Evolutionary conservation across 306 rosid species (phyloP), one percentile per base, ranked within the genome.

Genomic region (Senna siamea): DNA sequence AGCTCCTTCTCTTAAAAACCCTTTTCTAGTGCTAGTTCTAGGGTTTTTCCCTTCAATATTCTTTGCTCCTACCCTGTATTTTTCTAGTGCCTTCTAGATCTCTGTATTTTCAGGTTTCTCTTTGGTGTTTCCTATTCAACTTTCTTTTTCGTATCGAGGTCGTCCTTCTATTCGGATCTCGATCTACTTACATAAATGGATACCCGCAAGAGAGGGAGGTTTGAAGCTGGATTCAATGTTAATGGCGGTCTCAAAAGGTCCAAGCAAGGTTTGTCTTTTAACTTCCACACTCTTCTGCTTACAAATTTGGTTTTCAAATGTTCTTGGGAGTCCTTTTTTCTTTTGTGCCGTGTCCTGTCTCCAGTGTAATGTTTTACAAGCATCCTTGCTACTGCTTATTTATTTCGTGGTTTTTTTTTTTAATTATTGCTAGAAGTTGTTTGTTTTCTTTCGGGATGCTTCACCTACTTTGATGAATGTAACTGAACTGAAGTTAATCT

Each of bases 141-240:
- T 22, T 20, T 22, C 5, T 53, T 4, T 35, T 20, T 19, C 7
- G 2, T 15, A n/a, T 19, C 34, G 51, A 41, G 23, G 17, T 10
- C 2, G 5, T 41, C 2, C 23, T 43, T 32, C 23, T 23, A 37
- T 74, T 48, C 53, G 58, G 88, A 81, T 81, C 87, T 79, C 55
- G 88, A 76, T 68, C 85, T 82, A 48, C 62, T 51, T 40, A 26
- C 28, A 15, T 11, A 30, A 48, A 82, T 82, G 86, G 80, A 74
- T 78, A 66, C 47, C 47, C 86, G 86, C 71, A 85, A 85, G 79
- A 80, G 88, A 79, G 89, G 82, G 30, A 85, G 88, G 79, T 66
- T 73, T 30, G 86, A 81, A 6, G 19, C 65, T 68, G 81, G 71
- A 30, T 18, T 68, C 66, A 71, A 60, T 55, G 74, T 68, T 68